Evolutionary conservation across 495 filamentous ascomycete genomes (phyloP).

Genomic region (Rhizodiscina lignyota): DNA sequence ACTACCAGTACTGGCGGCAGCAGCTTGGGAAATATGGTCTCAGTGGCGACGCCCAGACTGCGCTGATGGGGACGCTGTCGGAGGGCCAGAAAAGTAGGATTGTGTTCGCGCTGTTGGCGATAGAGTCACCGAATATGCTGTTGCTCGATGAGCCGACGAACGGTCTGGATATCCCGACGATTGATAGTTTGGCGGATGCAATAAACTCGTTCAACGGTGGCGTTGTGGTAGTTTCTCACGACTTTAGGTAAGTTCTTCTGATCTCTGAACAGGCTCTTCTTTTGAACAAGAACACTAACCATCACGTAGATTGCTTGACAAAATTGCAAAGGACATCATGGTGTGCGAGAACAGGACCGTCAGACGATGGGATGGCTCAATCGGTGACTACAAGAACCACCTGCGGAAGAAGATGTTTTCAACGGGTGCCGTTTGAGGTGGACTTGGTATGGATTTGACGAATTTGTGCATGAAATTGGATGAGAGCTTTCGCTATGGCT

Average conservation of each 20-base stretch:
- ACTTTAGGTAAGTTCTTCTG: slow-evolving; percentile 66
- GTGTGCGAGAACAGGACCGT: slow-evolving; percentile 96
- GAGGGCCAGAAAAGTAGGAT: slow-evolving; percentile 97
- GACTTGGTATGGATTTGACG: too few species aligned
- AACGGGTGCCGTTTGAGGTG: slow-evolving; percentile 44
- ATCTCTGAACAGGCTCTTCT: not conserved
- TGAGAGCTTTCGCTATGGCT: too few species aligned
- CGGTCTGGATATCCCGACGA: slow-evolving; percentile 97
- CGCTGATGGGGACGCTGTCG: slow-evolving; percentile 91
- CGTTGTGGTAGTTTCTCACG: slow-evolving; percentile 96
- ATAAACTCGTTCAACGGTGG: slow-evolving; percentile 93
- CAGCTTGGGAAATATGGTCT: slow-evolving; percentile 90
- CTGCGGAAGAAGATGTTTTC: slow-evolving; percentile 93
- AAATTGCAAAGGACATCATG: slow-evolving; percentile 99
- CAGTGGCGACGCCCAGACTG: slow-evolving; percentile 81
- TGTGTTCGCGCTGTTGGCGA: slow-evolving; percentile 91
- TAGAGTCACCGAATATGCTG: slow-evolving; percentile 95
- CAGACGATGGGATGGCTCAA: slow-evolving; percentile 70
- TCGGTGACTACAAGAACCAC: slow-evolving; percentile 93
- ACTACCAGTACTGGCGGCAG: slow-evolving; percentile 99
- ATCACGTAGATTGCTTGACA: slow-evolving; percentile 67
- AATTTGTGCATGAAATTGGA: too few species aligned
- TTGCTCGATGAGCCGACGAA: slow-evolving; percentile 97
- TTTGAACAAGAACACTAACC: slow-evolving; percentile 8
- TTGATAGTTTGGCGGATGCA: slow-evolving; percentile 91